Evolutionary conservation across 805 yeast species (phyloP).

Genomic region (Lipomyces sp.): DNA sequence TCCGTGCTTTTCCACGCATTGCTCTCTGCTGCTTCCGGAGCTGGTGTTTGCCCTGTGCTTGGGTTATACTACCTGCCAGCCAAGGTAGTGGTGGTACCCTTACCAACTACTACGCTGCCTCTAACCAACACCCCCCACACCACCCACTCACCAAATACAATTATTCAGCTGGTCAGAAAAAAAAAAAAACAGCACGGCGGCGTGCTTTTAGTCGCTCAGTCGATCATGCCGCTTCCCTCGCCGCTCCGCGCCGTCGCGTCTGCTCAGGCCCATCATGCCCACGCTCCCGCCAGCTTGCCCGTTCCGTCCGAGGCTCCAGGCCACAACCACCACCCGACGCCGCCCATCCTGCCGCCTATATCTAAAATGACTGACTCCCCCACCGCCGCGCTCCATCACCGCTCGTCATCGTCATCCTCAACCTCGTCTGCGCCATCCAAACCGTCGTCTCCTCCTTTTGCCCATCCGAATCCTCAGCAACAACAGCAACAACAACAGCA

Average conservation of each 20-base stretch:
- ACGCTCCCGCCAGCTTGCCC: neutral
- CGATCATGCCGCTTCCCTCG: constrained; percentile 6
- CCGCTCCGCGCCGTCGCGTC: constrained; percentile 4
- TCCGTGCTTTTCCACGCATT: neutral
- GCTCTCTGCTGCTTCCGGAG: neutral
- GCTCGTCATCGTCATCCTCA: constrained; percentile 6
- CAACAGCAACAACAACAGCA: constrained; percentile 2
- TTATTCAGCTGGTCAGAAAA: neutral
- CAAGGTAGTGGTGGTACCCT: neutral
- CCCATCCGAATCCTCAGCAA: neutral
- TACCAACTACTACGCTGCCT: neutral
- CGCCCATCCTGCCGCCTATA: constrained; percentile 29
- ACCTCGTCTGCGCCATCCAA: neutral
- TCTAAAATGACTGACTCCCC: constrained; percentile 31
- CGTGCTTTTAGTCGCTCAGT: constrained; percentile 1
- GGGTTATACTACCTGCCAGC: neutral
- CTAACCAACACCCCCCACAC: too few relatives aligned
- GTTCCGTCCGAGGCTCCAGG: neutral
- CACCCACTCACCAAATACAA: neutral
- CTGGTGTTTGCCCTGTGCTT: neutral
- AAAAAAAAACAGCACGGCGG: neutral
- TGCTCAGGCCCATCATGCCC: constrained; percentile 6
- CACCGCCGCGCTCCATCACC: constrained; percentile 31
- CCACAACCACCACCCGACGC: constrained; percentile 7
- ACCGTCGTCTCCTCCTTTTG: constrained; percentile 5